Evolutionary conservation across 768 basidiomycete genomes (phyloP).

Genomic region (Pleurotus giganteus): DNA sequence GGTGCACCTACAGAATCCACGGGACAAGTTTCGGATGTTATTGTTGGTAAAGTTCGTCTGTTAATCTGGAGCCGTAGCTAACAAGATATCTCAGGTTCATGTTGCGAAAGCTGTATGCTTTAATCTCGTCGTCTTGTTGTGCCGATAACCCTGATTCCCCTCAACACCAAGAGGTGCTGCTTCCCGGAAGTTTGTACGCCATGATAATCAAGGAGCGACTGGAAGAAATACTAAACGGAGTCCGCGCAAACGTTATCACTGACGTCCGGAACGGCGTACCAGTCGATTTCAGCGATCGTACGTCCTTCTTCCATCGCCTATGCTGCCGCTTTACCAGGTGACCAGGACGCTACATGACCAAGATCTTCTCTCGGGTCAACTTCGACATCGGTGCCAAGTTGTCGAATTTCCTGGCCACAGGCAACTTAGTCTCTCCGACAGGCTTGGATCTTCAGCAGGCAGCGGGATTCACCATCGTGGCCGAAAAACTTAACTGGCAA

Average conservation of each 20-base stretch:
- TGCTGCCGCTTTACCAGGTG: slow-evolving; percentile 2
- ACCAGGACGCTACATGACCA: slow-evolving; percentile 78
- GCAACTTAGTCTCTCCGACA: slow-evolving; percentile 90
- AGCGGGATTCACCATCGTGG: slow-evolving; percentile 98
- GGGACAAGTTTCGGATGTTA: slow-evolving; percentile 94
- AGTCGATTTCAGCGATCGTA: slow-evolving; percentile 87
- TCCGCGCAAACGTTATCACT: slow-evolving; percentile 62
- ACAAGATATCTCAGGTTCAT: slow-evolving; percentile 68
- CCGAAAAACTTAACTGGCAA: slow-evolving; percentile 98
- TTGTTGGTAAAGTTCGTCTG: slow-evolving; percentile 54
- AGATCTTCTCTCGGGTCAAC: slow-evolving; percentile 72
- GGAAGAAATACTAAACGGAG: slow-evolving; percentile 80
- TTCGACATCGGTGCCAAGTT: slow-evolving; percentile 91
- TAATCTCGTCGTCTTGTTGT: slow-evolving; percentile 87
- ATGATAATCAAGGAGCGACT: slow-evolving; percentile 99
- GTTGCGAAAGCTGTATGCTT: slow-evolving; percentile 91
- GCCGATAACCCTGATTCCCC: slow-evolving; percentile 98
- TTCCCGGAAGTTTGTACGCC: slow-evolving; percentile 88
- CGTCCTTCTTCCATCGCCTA: slow-evolving; percentile 24
- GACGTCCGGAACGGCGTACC: slow-evolving; percentile 77
- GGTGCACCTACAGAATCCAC: slow-evolving; percentile 81
- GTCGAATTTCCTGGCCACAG: slow-evolving; percentile 95
- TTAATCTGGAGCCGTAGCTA: background rate
- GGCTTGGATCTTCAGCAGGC: slow-evolving; percentile 97
- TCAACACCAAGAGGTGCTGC: slow-evolving; percentile 95